Conservation (phyloP, 129 eudicot species). For the Gnaphalium uliginosum region DNA sequence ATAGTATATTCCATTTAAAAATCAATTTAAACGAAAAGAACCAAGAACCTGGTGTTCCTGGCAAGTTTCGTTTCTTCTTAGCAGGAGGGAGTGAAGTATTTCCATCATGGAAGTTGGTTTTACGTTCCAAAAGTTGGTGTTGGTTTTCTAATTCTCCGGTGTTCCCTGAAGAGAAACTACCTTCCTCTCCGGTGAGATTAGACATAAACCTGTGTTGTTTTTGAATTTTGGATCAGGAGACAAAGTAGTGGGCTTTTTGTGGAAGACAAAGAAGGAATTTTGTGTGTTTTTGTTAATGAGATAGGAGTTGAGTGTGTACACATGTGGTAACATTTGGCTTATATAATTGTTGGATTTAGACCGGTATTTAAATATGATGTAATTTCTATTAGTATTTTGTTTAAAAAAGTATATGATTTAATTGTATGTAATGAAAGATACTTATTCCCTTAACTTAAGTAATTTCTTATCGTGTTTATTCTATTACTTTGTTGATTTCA, state of each 20-base stretch:
- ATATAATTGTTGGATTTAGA: slow-evolving; percentile 24
- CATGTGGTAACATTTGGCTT: slow-evolving; percentile 24
- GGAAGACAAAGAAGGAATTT: slow-evolving; percentile 11
- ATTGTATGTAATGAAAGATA: not conserved
- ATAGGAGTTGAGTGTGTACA: not conserved
- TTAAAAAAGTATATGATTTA: not conserved
- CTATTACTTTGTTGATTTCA: not conserved
- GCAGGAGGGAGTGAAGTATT: slow-evolving; percentile 37
- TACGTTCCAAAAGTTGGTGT: not conserved
- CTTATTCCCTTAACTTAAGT: not conserved
- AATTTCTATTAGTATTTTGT: not conserved
- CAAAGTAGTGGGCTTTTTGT: not conserved
- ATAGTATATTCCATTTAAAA: not conserved
- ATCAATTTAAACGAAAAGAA: not conserved
- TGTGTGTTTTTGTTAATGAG: slow-evolving; percentile 14
- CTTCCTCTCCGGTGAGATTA: slow-evolving; percentile 63
- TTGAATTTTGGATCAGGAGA: not conserved
- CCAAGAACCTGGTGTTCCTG: slow-evolving; percentile 61
- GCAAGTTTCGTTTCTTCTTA: slow-evolving; percentile 63
- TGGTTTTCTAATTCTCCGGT: slow-evolving; percentile 32
- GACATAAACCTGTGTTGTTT: slow-evolving; percentile 40
- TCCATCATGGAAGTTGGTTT: slow-evolving; percentile 9
- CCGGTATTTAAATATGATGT: not conserved
- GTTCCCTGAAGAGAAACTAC: slow-evolving; percentile 59
- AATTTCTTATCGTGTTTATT: not conserved